Percentiles rank a stretch among this genome's conserved stretches.
Evolutionary conservation across 768 basidiomycete species (phyloP).

Genomic region (Podaxis rugospora): DNA sequence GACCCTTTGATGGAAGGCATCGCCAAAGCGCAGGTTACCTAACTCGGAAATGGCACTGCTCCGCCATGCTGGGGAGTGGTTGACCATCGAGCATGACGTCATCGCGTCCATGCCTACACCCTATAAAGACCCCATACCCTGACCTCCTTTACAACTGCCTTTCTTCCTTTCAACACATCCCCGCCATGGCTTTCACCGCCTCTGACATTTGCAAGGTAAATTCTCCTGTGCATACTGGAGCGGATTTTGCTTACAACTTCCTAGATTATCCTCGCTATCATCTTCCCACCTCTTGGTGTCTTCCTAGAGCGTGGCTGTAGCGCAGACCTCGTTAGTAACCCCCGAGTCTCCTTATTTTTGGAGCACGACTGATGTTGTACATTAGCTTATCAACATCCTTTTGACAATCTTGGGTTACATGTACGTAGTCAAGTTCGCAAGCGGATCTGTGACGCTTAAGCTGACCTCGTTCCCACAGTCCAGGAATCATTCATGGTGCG

Average conservation of each 20-base stretch:
- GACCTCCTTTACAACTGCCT: not conserved
- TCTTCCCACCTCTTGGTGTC: constrained; percentile 82
- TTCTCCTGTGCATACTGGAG: constrained; percentile 10
- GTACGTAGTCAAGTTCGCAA: constrained; percentile 34
- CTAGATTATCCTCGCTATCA: constrained; percentile 56
- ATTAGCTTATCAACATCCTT: constrained; percentile 66
- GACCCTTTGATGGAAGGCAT: not conserved
- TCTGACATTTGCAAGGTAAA: constrained; percentile 78
- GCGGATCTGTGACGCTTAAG: not conserved
- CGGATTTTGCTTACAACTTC: constrained; percentile 10
- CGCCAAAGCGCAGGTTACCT: not conserved
- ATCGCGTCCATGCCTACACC: not conserved
- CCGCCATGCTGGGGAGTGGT: not conserved
- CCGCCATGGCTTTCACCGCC: constrained; percentile 60
- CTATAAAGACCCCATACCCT: constrained; percentile 7
- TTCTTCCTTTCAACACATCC: not conserved
- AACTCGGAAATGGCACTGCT: not conserved
- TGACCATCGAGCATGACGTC: constrained; percentile 8
- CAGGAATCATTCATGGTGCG: constrained; percentile 72
- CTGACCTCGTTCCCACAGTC: constrained; percentile 34
- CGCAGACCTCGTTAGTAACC: constrained; percentile 60
- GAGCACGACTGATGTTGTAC: constrained; percentile 10
- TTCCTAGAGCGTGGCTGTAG: constrained; percentile 85
- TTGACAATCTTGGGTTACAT: constrained; percentile 78
- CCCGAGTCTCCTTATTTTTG: not conserved